Evolutionary conservation across 768 basidiomycete genomes (phyloP), one percentile per base, ranked within the genome.

Genomic region (Lactarius evosmus): DNA sequence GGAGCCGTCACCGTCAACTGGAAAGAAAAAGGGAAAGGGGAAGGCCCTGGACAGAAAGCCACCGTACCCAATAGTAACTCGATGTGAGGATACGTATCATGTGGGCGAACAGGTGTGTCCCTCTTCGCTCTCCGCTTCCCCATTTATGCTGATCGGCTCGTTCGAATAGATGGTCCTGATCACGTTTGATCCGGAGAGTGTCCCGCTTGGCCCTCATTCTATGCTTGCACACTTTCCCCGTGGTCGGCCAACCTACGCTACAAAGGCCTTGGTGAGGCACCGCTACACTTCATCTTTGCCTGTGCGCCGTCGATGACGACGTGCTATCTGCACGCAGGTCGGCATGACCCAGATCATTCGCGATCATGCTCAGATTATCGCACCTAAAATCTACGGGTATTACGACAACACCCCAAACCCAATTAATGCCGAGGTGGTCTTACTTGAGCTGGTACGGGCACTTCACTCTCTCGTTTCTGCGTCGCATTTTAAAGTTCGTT

Each of bases 141-240:
- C 29, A 46, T 60, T 57, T 16, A 46, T 19, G 30, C 27, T 41
- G 22, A 29, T 58, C 41, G 1, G 1, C 40, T 16, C 36, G 14
- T 33, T 30, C 3, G 33, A 44, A 3, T 62, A 74, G 73, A 74
- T 73, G 74, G 70, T 74, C 32, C 36, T 70, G 56, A 67, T 74
- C 41, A 69, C 70, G 5, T 72, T 74, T 46, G 72, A 72, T 44
- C 72, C 67, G 12, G 55, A 60, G 32, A 67, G 69, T 32, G 57
- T 74, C 30, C 73, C 73, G 4, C 63, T 73, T 53, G 73, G 73
- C 8, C 73, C 73, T 22, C 63, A 69, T 54, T 60, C 41, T 17
- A 74, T 74, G 72, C 56, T 74, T 30, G 72, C 74, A 3, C 70
- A 74, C 57, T 74, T 74, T 55, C 74, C 73, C 25, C 60, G 50